These are phyloP conservation scores for Erodium moschatum DNA, from an alignment of 441 rosid genomes.

Conservation along the genomic window DNA sequence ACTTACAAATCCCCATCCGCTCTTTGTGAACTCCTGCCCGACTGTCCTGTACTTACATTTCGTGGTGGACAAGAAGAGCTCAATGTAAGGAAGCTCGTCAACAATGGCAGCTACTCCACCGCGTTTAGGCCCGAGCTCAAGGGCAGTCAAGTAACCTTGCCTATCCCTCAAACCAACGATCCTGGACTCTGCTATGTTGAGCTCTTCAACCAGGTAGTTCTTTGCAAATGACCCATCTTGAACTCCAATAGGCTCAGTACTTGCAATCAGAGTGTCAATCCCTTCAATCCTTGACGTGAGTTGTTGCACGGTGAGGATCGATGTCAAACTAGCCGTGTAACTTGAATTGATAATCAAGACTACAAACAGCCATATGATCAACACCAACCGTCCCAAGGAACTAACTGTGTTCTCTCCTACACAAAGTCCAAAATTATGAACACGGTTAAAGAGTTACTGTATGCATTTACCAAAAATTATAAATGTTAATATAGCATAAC, in stretches of 20 bases:
- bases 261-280: slow-evolving; percentile 55
- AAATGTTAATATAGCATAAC: too few relatives aligned
- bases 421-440: slow-evolving; percentile 21
- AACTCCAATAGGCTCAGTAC: slow-evolving; percentile 64
- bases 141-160: slow-evolving; percentile 47
- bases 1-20: slow-evolving; percentile 98
- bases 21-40: slow-evolving; percentile 81
- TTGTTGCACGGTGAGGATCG: slow-evolving; percentile 36
- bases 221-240: slow-evolving; percentile 81
- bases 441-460: neutral
- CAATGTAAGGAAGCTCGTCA: slow-evolving; percentile 81
- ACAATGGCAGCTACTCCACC: slow-evolving; percentile 91
- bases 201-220: slow-evolving; percentile 68
- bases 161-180: slow-evolving; percentile 37
- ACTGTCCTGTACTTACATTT: slow-evolving; percentile 63
- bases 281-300: slow-evolving; percentile 70
- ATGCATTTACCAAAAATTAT: neutral
- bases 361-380: slow-evolving; percentile 82
- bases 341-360: slow-evolving; percentile 92
- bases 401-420: slow-evolving; percentile 88
- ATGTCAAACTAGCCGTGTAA: slow-evolving; percentile 78
- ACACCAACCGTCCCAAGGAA: slow-evolving; percentile 68
- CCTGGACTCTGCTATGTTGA: slow-evolving; percentile 63
- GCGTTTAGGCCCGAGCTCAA: slow-evolving; percentile 46
- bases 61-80: slow-evolving; percentile 55